Evolutionary conservation across 2,329 filamentous ascomycete genomes (phyloP).

Genomic region (Raffaelea ambrosiae): DNA sequence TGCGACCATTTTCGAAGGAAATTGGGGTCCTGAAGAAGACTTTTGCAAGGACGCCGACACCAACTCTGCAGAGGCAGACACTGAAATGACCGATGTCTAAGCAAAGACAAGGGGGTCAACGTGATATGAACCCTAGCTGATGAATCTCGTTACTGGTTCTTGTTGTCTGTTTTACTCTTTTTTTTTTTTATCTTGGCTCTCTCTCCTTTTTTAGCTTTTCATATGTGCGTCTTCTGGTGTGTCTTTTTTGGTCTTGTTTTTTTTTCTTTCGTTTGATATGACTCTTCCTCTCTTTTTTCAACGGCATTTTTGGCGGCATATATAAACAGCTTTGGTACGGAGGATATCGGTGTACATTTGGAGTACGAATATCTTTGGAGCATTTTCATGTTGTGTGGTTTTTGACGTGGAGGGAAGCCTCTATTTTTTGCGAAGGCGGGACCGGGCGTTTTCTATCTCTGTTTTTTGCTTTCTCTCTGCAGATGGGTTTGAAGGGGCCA

Average conservation of each 20-base stretch:
- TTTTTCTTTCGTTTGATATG: background rate
- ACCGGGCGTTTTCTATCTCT: background rate
- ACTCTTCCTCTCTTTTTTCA: background rate
- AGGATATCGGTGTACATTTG: constrained; percentile 4
- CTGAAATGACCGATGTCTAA: constrained; percentile 52
- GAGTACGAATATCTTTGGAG: constrained; percentile 6
- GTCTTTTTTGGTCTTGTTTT: background rate
- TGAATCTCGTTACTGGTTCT: background rate
- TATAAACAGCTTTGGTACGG: background rate
- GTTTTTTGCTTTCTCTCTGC: background rate
- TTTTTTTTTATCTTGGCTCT: background rate
- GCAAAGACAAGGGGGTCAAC: background rate
- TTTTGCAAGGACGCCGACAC: constrained; percentile 18
- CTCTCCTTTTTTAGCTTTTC: background rate
- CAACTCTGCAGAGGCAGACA: constrained; percentile 29
- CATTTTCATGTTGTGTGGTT: constrained; percentile 1
- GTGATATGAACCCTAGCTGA: background rate
- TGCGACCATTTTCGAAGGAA: constrained; percentile 93
- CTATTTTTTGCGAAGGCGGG: background rate
- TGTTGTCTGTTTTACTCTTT: background rate
- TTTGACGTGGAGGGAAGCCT: background rate
- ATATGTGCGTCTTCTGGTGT: background rate
- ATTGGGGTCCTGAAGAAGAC: constrained; percentile 73
- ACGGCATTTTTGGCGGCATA: constrained; percentile 11
- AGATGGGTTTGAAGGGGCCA: background rate